These are phyloP conservation scores for Boletus reticulatus DNA, from an alignment of 768 basidiomycete genomes.

Conservation along the genomic window DNA sequence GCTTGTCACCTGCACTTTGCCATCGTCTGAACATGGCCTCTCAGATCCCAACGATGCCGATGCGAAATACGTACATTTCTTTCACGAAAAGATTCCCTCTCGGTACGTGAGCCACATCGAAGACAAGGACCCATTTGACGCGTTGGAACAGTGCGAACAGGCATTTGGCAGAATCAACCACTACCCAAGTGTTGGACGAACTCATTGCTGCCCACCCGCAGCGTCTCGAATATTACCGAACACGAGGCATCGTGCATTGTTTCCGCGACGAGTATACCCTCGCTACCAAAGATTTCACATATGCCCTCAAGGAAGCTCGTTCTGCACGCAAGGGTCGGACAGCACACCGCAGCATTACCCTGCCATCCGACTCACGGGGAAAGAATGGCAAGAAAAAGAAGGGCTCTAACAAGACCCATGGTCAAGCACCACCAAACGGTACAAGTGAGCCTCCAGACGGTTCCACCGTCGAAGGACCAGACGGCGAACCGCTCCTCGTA, in stretches of 20 bases:
- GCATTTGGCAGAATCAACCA: conserved; percentile 83
- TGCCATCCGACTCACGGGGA: conserved; percentile 37
- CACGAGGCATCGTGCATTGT: conserved; percentile 86
- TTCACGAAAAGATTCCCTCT: conserved; percentile 94
- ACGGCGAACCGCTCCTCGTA: conserved; percentile 50
- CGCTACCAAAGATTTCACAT: conserved; percentile 79
- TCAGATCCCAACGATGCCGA: conserved; percentile 75
- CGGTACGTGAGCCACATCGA: conserved; percentile 48
- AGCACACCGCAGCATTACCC: conserved; percentile 46
- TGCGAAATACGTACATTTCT: conserved; percentile 89
- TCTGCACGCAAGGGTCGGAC: conserved; percentile 62
- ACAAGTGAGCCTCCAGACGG: conserved; percentile 49
- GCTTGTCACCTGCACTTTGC: background rate
- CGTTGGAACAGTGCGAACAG: conserved; percentile 39
- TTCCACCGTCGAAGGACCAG: conserved; percentile 42
- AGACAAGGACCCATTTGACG: conserved; percentile 4
- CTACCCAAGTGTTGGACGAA: conserved; percentile 73
- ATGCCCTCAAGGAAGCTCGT: conserved; percentile 76
- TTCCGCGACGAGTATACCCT: conserved; percentile 80
- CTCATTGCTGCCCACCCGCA: conserved; percentile 74
- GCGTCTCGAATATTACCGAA: conserved; percentile 80
- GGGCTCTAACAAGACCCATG: conserved; percentile 46
- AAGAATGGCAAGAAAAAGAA: conserved; percentile 57
- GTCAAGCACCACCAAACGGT: conserved; percentile 68
- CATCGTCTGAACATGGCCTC: background rate